A percentile compares a stretch with the other conserved stretches of the same genome.
Conservation (phyloP, 2,329 filamentous ascomycete species). For the Monilinia fructicola region DNA sequence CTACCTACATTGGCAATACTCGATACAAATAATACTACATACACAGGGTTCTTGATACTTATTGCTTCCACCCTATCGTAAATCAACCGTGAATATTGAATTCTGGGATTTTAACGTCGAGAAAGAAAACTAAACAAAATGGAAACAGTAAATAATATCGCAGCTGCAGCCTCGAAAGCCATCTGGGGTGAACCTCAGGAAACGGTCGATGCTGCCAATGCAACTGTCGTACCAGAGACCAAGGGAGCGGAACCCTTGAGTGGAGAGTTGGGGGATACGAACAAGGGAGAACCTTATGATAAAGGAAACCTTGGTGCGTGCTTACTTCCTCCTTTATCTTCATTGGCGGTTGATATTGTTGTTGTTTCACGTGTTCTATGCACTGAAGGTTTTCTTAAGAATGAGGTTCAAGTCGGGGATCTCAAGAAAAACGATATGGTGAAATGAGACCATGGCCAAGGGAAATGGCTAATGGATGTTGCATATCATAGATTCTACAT, state of each 20-base stretch:
- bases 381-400: too few species aligned
- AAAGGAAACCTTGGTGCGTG: conserved; percentile 61
- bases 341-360: background rate
- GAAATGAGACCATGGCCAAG: background rate
- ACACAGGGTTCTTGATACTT: background rate
- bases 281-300: conserved; percentile 72
- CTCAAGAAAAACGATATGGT: background rate
- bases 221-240: background rate
- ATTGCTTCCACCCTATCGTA: too few species aligned
- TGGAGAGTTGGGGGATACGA: conserved; percentile 66
- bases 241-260: conserved; percentile 66
- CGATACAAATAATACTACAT: too few species aligned
- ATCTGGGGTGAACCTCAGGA: conserved; percentile 44
- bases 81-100: too few species aligned
- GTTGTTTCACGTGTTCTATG: background rate
- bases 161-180: conserved; percentile 45
- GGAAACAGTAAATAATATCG: conserved; percentile 63
- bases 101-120: too few species aligned
- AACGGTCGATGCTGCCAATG: conserved; percentile 17
- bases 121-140: conserved; percentile 44
- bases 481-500: background rate
- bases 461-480: background rate
- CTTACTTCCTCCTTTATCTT: background rate
- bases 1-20: too few species aligned
- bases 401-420: too few species aligned